phyloP scores from a whole-genome alignment of 768 basidiomycete genomes.

The Amanita polypyramis region DNA sequence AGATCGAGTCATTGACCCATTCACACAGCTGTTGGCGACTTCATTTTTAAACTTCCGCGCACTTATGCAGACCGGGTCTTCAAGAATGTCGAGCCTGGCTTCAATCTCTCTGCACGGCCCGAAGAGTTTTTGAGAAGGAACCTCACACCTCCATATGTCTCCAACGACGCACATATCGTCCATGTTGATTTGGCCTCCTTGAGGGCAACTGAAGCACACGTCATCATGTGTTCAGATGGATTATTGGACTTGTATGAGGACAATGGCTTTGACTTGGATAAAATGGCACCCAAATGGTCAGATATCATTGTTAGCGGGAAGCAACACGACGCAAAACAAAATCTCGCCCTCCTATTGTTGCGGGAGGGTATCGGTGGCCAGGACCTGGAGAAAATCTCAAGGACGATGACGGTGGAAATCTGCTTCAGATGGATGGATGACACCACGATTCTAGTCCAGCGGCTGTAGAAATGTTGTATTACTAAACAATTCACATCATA shows the following conservation, averaged over 20 bases:
- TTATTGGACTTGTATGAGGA: conserved; percentile 34
- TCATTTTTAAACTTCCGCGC: conserved; percentile 40
- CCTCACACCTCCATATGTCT: conserved; percentile 44
- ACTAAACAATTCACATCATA: neutral
- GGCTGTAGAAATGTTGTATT: conserved; percentile 13
- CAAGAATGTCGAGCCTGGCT: conserved; percentile 27
- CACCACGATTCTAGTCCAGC: conserved; percentile 37
- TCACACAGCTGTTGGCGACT: conserved; percentile 41
- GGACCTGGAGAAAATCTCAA: conserved; percentile 29
- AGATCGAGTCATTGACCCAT: neutral
- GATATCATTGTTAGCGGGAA: conserved; percentile 16
- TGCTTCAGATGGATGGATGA: conserved; percentile 46
- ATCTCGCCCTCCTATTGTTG: conserved; percentile 31
- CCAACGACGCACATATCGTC: conserved; percentile 30
- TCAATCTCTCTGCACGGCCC: conserved; percentile 23
- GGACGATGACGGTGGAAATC: conserved; percentile 39
- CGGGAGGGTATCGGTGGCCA: conserved; percentile 34
- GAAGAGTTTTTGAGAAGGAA: conserved; percentile 34
- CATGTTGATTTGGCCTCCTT: conserved; percentile 24
- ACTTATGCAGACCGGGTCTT: conserved; percentile 38
- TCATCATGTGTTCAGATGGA: conserved; percentile 46
- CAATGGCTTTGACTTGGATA: conserved; percentile 18
- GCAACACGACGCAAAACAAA: conserved; percentile 14
- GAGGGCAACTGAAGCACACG: conserved; percentile 17
- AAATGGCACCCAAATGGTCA: conserved; percentile 27